phyloP scores from a whole-genome alignment of 306 rosid species.

The Trifolium repens region DNA sequence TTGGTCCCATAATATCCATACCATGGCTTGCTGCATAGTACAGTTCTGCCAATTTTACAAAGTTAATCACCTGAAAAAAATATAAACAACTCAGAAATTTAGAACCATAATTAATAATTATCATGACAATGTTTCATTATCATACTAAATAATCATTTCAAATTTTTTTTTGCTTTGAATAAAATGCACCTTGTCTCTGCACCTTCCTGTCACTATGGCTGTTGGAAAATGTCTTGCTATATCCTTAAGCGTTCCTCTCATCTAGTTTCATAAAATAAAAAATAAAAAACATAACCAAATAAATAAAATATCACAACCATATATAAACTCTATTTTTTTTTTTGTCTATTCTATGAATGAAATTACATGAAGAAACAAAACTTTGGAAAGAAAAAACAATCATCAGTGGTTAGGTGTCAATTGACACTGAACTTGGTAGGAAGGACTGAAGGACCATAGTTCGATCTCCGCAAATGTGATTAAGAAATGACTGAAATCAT shows the following conservation, averaged over 20 bases:
- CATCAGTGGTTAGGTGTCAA: too few relatives aligned
- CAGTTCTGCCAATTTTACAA: conserved; percentile 75
- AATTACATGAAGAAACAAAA: not conserved
- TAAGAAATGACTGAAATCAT: too few relatives aligned
- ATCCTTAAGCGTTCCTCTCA: conserved; percentile 74
- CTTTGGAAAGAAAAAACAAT: not conserved
- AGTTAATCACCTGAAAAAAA: conserved; percentile 66
- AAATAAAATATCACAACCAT: not conserved
- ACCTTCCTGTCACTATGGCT: conserved; percentile 89
- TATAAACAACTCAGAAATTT: not conserved
- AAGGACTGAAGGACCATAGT: too few relatives aligned
- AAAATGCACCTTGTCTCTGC: conserved; percentile 82
- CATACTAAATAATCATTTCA: not conserved
- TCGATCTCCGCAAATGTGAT: too few relatives aligned
- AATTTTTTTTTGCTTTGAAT: conserved; percentile 1
- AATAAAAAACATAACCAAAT: not conserved
- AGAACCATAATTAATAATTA: not conserved
- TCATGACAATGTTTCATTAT: not conserved
- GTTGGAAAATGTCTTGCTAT: conserved; percentile 84
- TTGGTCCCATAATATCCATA: conserved; percentile 94
- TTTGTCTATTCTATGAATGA: not conserved
- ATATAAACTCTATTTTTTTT: not conserved
- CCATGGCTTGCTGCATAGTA: conserved; percentile 99
- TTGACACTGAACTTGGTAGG: too few relatives aligned
- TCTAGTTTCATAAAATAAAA: conserved; percentile 46